Conservation (phyloP, 148 eudicot genomes). For the Rhododendron williamsianum region DNA sequence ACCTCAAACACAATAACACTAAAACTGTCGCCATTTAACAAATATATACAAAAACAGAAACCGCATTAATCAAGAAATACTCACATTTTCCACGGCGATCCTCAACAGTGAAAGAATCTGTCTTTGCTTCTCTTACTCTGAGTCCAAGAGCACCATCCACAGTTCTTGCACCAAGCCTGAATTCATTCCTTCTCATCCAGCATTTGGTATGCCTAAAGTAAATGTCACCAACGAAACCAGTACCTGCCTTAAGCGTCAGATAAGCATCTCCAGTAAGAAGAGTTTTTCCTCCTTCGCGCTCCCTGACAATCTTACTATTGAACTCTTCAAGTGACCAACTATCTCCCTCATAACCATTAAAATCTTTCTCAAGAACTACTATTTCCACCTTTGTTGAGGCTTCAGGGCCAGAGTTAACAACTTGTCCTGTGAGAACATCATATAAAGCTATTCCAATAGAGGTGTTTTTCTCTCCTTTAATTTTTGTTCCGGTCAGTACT, state of each 20-base stretch:
- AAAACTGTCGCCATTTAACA: not conserved
- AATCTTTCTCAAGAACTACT: slow-evolving; percentile 13
- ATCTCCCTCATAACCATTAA: not conserved
- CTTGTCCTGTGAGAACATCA: slow-evolving; percentile 8
- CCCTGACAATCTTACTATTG: not conserved
- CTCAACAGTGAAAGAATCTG: slow-evolving; percentile 4
- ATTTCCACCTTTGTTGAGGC: slow-evolving; percentile 20
- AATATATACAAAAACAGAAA: not conserved
- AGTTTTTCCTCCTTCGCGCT: slow-evolving; percentile 4
- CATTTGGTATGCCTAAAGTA: slow-evolving; percentile 12
- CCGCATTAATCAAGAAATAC: not conserved
- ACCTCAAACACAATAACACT: not conserved
- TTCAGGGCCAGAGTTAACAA: slow-evolving; percentile 11
- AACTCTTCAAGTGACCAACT: slow-evolving; percentile 19
- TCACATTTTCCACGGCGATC: slow-evolving; percentile 9
- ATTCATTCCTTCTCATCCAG: slow-evolving; percentile 7
- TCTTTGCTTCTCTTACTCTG: slow-evolving; percentile 10
- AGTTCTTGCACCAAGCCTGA: slow-evolving; percentile 18
- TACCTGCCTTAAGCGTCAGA: slow-evolving; percentile 5
- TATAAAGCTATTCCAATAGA: slow-evolving; percentile 4
- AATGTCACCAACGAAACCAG: slow-evolving; percentile 1
- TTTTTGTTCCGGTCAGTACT: slow-evolving; percentile 9
- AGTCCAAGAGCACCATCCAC: not conserved
- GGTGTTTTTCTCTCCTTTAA: not conserved
- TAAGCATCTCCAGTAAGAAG: slow-evolving; percentile 11